Evolutionary conservation across 257 asterid genomes (phyloP), one percentile per base, ranked within the genome.

Genomic region (Solanum habrochaites): DNA sequence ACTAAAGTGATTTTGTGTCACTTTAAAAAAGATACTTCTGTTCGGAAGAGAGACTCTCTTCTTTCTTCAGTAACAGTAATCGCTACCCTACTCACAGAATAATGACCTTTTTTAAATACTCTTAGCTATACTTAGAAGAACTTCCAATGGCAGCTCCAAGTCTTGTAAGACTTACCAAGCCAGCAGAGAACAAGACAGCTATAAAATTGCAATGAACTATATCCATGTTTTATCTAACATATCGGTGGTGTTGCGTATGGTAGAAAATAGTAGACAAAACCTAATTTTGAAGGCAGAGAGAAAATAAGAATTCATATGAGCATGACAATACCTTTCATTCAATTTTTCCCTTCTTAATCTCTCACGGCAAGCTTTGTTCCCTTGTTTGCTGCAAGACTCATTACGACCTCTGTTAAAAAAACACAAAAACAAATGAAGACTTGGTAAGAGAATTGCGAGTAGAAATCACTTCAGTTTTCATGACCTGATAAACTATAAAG

Each of bases 311-410:
- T 62, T 85, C 70, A 2, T 25, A 83, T 47, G 37, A 88, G 20
- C 31, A 78, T 42, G 42, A 37, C 27, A 42, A 15, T 88, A 95
- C 98, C 95, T 95, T 67, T 94, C 98, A 58, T 96, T 96, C 91
- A 96, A 87, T 85, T 95, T 95, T 88, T 94, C 97, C 90, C 99
- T 91, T 93, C 99, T 94, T 84, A 93, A 89, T 90, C 92, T 96
- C 94, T 95, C 99, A 62, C 98, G 99, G 87, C 95, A 93, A 87
- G 98, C 99, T 92, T 96, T 96, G 75, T 87, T 92, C 86, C 96
- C 97, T 37, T 89, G 89, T 87, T 89, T 92, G 75, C 93, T 89
- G 86, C 93, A 91, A 73, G 91, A 88, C 66, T 92, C 97, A 37
- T 75, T 85, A 86, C 98, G 97, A 31, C 90, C 95, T 92, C 99